Percentiles rank a stretch among this genome's conserved stretches.
Conservation (phyloP, 495 filamentous ascomycete genomes). For the Clohesyomyces aquaticus region DNA sequence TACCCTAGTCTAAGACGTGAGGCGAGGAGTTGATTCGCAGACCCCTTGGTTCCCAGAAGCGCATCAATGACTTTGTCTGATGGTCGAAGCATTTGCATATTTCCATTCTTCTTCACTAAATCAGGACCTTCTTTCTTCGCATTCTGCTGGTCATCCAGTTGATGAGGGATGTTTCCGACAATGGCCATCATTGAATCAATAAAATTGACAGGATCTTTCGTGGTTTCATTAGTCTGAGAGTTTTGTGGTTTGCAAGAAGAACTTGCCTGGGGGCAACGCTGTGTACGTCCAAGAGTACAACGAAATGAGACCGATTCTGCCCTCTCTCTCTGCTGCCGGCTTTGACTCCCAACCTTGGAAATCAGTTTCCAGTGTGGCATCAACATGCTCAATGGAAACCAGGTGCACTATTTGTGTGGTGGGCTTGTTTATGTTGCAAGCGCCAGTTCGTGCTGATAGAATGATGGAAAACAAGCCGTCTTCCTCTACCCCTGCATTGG, state of each 20-base stretch:
- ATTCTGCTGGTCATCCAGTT: too few relatives aligned
- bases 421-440: not conserved
- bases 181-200: not conserved
- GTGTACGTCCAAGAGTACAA: conserved; percentile 9
- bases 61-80: not conserved
- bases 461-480: conserved; percentile 48
- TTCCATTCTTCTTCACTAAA: too few relatives aligned
- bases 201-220: not conserved
- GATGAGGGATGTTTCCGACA: not conserved
- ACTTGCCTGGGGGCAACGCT: not conserved
- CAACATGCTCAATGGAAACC: conserved; percentile 15
- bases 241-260: too few relatives aligned
- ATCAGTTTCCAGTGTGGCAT: conserved; percentile 26
- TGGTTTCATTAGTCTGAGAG: too few relatives aligned
- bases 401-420: conserved; percentile 7
- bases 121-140: too few relatives aligned
- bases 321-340: not conserved
- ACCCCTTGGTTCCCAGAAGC: too few relatives aligned
- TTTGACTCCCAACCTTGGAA: too few relatives aligned
- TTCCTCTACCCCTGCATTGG: conserved; percentile 43
- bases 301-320: not conserved
- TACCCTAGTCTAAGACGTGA: too few relatives aligned
- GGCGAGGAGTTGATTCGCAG: not conserved
- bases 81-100: conserved; percentile 24
- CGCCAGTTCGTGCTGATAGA: conserved; percentile 45